phyloP scores from a whole-genome alignment of 805 yeast species.

The Metschnikowia henanensis region DNA sequence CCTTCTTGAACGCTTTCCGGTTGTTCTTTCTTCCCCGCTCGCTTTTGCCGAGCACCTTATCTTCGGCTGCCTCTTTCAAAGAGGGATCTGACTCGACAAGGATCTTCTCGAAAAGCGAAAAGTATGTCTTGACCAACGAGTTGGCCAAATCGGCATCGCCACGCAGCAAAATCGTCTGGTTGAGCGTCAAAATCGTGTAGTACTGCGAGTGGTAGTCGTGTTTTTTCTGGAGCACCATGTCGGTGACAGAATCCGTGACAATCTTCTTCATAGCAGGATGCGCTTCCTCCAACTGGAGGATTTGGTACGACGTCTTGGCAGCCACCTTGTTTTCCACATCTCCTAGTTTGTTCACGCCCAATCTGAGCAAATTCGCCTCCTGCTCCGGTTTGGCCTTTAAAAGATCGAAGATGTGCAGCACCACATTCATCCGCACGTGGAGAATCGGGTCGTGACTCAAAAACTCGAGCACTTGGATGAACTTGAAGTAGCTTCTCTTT shows the following conservation, averaged over 20 bases:
- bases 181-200: slow-evolving; percentile 83
- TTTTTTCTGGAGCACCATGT: slow-evolving; percentile 69
- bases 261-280: slow-evolving; percentile 96
- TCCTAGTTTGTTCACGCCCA: slow-evolving; percentile 93
- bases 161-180: slow-evolving; percentile 86
- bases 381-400: slow-evolving; percentile 91
- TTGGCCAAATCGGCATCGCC: slow-evolving; percentile 83
- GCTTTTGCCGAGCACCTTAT: slow-evolving; percentile 48
- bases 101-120: slow-evolving; percentile 81
- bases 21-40: slow-evolving; percentile 54
- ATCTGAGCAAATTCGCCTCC: slow-evolving; percentile 83
- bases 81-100: slow-evolving; percentile 64
- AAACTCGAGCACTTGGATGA: slow-evolving; percentile 74
- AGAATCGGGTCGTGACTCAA: slow-evolving; percentile 89
- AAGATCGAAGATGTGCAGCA: slow-evolving; percentile 76
- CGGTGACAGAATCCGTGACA: slow-evolving; percentile 76
- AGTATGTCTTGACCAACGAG: slow-evolving; percentile 77
- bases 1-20: slow-evolving; percentile 74
- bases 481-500: slow-evolving; percentile 71
- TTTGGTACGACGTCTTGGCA: slow-evolving; percentile 80
- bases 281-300: slow-evolving; percentile 78
- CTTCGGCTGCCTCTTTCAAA: slow-evolving; percentile 39
- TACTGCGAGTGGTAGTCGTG: slow-evolving; percentile 87
- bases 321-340: slow-evolving; percentile 89
- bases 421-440: slow-evolving; percentile 78